Percentiles rank a stretch among this genome's conserved stretches.
These are phyloP conservation scores for Cryptosporidium felis DNA, from an alignment of 169 alveolate species.

Conservation along the genomic window DNA sequence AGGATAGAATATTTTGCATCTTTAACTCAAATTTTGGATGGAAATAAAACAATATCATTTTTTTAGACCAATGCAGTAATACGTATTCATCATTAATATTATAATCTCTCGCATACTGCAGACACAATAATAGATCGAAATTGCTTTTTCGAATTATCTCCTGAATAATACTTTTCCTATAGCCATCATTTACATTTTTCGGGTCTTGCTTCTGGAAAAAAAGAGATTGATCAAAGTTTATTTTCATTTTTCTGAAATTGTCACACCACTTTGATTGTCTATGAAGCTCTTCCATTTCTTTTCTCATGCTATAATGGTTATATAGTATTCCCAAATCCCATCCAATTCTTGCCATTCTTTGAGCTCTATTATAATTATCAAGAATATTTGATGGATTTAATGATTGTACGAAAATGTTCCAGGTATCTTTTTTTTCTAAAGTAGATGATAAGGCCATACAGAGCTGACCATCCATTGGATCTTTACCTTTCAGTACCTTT, in stretches of 20 bases:
- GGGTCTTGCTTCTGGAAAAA: constrained; percentile 66
- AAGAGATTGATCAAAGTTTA: constrained; percentile 58
- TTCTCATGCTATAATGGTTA: constrained; percentile 68
- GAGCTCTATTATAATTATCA: constrained; percentile 64
- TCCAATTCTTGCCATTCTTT: constrained; percentile 71
- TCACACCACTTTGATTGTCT: constrained; percentile 68
- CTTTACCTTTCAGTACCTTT: constrained; percentile 63
- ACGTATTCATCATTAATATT: constrained; percentile 56
- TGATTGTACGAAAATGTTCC: constrained; percentile 69
- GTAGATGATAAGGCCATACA: constrained; percentile 64
- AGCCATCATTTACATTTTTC: neutral
- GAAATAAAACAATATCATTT: constrained; percentile 1
- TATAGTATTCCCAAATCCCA: constrained; percentile 67
- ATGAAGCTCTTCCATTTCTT: constrained; percentile 65
- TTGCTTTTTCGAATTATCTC: constrained; percentile 1
- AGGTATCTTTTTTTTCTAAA: constrained; percentile 40
- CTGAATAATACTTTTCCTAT: constrained; percentile 31
- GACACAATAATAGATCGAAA: constrained; percentile 28
- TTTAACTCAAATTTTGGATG: neutral
- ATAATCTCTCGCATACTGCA: constrained; percentile 61
- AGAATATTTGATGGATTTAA: constrained; percentile 60
- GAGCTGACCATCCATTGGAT: constrained; percentile 67
- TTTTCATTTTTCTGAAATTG: neutral
- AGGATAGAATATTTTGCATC: constrained; percentile 26
- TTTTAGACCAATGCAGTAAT: constrained; percentile 22